Evolutionary conservation across 1,284 basidiomycete species (phyloP).

Genomic region (Hemileia vastatrix): DNA sequence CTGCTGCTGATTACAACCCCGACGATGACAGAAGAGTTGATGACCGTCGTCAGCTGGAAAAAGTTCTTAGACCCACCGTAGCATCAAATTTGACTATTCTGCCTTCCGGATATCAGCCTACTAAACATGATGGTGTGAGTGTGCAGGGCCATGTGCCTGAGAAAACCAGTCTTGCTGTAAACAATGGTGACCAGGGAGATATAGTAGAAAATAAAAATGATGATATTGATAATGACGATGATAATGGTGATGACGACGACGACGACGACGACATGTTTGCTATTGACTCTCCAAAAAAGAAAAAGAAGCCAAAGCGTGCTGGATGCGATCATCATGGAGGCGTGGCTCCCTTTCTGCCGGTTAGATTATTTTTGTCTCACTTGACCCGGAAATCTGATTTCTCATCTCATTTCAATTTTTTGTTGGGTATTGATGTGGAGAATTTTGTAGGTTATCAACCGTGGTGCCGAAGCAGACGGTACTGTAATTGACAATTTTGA

Average conservation of each 20-base stretch:
- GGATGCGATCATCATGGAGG: conserved; percentile 2
- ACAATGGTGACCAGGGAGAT: conserved; percentile 3
- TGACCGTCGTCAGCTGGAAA: conserved; percentile 54
- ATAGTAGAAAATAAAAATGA: conserved; percentile 43
- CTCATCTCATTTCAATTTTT: not conserved
- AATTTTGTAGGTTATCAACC: conserved; percentile 23
- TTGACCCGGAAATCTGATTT: conserved; percentile 5
- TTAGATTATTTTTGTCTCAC: conserved; percentile 8
- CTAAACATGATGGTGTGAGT: conserved; percentile 25
- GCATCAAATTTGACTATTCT: too few relatives aligned
- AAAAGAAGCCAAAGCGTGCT: conserved; percentile 54
- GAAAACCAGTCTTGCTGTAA: conserved; percentile 18
- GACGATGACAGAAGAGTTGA: conserved; percentile 71
- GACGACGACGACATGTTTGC: conserved; percentile 87
- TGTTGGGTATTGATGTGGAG: not conserved
- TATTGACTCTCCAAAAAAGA: conserved; percentile 51
- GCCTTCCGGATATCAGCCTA: too few relatives aligned
- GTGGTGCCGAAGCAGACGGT: conserved; percentile 27
- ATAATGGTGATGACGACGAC: conserved; percentile 57
- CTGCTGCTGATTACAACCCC: conserved; percentile 87
- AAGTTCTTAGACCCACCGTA: too few relatives aligned
- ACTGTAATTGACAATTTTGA: conserved; percentile 51
- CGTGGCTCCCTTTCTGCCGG: conserved; percentile 24
- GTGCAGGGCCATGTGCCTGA: conserved; percentile 11
- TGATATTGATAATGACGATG: conserved; percentile 52